These are phyloP conservation scores for Pseudopyricularia cyperi DNA, from an alignment of 2,329 filamentous ascomycete species.

Conservation along the genomic window DNA sequence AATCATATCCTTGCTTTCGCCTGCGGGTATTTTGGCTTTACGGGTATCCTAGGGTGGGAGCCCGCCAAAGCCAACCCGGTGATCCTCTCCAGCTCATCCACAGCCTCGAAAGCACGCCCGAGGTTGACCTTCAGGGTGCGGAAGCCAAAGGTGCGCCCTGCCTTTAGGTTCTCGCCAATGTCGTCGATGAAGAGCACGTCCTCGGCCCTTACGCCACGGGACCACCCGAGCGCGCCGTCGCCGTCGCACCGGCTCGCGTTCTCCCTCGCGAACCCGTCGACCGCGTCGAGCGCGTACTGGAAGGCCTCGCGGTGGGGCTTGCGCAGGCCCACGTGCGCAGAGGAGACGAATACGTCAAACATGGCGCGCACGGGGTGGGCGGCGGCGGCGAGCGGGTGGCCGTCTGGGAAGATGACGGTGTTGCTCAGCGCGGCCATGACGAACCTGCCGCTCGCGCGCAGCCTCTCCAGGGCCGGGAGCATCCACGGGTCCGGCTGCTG, in stretches of 20 bases:
- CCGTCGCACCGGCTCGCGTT: conserved; percentile 25
- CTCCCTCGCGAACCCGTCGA: conserved; percentile 48
- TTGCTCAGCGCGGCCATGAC: conserved; percentile 79
- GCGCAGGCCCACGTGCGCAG: conserved; percentile 72
- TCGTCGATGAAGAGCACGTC: conserved; percentile 87
- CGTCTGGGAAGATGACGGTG: conserved; percentile 72
- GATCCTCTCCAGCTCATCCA: conserved; percentile 63
- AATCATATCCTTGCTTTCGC: conserved; percentile 32
- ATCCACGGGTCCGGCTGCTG: conserved; percentile 70
- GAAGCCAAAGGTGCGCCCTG: conserved; percentile 61
- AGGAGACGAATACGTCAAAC: conserved; percentile 83
- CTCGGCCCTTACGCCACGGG: conserved; percentile 37
- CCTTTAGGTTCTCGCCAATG: conserved; percentile 86
- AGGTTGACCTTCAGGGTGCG: conserved; percentile 74
- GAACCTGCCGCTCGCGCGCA: conserved; percentile 52
- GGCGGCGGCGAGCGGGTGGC: conserved; percentile 48
- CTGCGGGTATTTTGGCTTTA: conserved; percentile 21
- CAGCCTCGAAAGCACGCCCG: conserved; percentile 66
- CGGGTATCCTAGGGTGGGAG: conserved; percentile 34
- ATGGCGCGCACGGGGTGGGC: conserved; percentile 45
- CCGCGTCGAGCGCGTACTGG: conserved; percentile 51
- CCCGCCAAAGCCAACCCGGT: conserved; percentile 55
- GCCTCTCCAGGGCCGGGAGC: conserved; percentile 63
- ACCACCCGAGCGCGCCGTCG: conserved; percentile 29
- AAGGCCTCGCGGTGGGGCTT: conserved; percentile 85